A percentile compares a stretch with the other conserved stretches of the same genome.
Conservation (phyloP, 345 rosid species). For the Salix caprea region DNA sequence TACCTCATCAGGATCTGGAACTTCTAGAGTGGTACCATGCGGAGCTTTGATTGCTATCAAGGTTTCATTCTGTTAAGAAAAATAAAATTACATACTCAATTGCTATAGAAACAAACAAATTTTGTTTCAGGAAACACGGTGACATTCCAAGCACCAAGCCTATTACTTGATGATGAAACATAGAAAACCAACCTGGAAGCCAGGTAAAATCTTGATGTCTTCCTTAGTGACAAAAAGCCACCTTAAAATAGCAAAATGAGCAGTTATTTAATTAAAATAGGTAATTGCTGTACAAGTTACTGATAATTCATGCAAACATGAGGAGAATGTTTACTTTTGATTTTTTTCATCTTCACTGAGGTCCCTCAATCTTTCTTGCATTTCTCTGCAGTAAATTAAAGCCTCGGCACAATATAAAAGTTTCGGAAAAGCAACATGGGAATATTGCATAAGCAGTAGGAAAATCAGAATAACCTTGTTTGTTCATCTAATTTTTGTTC, state of each 20-base stretch:
- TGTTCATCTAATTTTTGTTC: slow-evolving; percentile 62
- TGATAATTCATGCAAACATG: slow-evolving; percentile 2
- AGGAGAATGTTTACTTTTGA: slow-evolving; percentile 49
- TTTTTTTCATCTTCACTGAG: slow-evolving; percentile 86
- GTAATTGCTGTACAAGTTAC: not conserved
- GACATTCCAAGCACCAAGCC: slow-evolving; percentile 4
- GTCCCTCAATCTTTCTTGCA: slow-evolving; percentile 80
- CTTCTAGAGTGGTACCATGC: slow-evolving; percentile 98
- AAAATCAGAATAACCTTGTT: slow-evolving; percentile 41
- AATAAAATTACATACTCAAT: slow-evolving; percentile 8
- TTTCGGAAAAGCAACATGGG: slow-evolving; percentile 5
- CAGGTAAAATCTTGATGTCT: slow-evolving; percentile 84
- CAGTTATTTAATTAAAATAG: slow-evolving; percentile 4
- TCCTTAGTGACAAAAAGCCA: slow-evolving; percentile 96
- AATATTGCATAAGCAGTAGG: slow-evolving; percentile 11
- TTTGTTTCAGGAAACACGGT: not conserved
- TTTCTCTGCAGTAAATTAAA: slow-evolving; percentile 52
- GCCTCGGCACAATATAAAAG: slow-evolving; percentile 27
- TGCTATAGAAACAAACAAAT: not conserved
- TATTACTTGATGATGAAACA: not conserved
- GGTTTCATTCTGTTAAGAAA: slow-evolving; percentile 70
- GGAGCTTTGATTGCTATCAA: slow-evolving; percentile 95
- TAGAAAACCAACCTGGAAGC: slow-evolving; percentile 65
- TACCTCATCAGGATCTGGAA: slow-evolving; percentile 99
- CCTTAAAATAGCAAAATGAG: slow-evolving; percentile 44